Conservation (phyloP, 345 rosid genomes). For the Eucalyptus sp. region DNA sequence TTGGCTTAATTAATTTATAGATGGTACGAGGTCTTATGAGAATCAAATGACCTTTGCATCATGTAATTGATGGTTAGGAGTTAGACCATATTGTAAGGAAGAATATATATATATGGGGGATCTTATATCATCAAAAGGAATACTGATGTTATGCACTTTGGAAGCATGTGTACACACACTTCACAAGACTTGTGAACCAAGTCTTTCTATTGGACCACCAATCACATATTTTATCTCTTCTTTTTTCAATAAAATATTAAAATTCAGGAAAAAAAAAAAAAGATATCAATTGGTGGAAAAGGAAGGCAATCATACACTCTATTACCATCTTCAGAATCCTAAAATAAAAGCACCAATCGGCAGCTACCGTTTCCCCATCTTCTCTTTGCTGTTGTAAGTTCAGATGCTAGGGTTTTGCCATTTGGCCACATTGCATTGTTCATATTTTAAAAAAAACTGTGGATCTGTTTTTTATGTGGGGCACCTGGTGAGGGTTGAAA, state of each 20-base stretch:
- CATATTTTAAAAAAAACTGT: background rate
- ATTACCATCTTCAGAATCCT: background rate
- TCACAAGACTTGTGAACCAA: background rate
- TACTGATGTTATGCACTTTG: background rate
- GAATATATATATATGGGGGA: background rate
- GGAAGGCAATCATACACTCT: background rate
- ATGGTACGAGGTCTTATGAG: background rate
- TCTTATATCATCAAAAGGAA: background rate
- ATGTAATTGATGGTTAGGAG: background rate
- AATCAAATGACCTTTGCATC: background rate
- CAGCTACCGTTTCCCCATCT: background rate
- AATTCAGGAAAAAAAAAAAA: background rate
- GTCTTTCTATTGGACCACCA: background rate
- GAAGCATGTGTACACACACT: background rate
- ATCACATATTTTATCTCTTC: background rate
- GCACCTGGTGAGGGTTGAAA: background rate
- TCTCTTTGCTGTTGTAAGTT: background rate
- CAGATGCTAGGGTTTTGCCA: background rate
- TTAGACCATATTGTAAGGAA: background rate
- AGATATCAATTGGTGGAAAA: background rate
- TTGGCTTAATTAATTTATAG: background rate
- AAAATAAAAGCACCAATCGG: background rate
- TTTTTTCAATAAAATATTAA: background rate
- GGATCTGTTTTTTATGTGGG: background rate
- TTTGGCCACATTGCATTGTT: background rate